Conservation (phyloP, 805 yeast genomes). For the Metschnikowia hibisci region DNA sequence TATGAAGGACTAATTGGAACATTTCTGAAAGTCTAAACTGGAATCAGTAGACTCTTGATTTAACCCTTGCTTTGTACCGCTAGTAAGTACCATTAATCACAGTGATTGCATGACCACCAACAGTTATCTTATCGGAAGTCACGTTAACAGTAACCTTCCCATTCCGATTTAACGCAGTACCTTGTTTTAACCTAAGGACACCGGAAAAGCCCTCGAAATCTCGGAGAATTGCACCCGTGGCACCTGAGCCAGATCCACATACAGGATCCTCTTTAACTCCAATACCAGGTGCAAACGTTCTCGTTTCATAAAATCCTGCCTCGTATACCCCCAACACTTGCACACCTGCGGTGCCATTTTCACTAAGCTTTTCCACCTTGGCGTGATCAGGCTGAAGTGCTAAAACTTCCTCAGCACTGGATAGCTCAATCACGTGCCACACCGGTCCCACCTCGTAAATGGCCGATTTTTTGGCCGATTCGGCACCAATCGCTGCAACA, state of each 20-base stretch:
- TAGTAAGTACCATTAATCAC: constrained; percentile 29
- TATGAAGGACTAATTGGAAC: too few relatives aligned
- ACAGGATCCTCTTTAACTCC: constrained; percentile 50
- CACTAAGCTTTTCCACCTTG: constrained; percentile 11
- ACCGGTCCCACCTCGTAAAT: constrained; percentile 43
- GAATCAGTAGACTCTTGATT: too few relatives aligned
- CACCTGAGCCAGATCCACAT: constrained; percentile 48
- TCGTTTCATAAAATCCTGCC: constrained; percentile 26
- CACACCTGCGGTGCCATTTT: constrained; percentile 24
- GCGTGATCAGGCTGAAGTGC: constrained; percentile 29
- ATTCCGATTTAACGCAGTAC: constrained; percentile 33
- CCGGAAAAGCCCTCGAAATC: constrained; percentile 9
- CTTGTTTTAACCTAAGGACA: constrained; percentile 12
- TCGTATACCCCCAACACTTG: constrained; percentile 34
- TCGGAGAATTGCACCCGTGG: constrained; percentile 24
- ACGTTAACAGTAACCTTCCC: constrained; percentile 28
- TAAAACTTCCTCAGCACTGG: constrained; percentile 28
- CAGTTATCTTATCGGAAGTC: constrained; percentile 18
- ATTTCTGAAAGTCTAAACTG: too few relatives aligned
- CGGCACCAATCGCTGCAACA: constrained; percentile 8
- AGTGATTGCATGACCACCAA: constrained; percentile 41
- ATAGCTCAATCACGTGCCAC: constrained; percentile 40
- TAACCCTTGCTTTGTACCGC: too few relatives aligned
- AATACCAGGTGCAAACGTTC: constrained; percentile 41
- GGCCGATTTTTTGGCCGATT: constrained; percentile 21